Evolutionary conservation across 768 basidiomycete genomes (phyloP).

Genomic region (Phanerodontia chrysosporium): DNA sequence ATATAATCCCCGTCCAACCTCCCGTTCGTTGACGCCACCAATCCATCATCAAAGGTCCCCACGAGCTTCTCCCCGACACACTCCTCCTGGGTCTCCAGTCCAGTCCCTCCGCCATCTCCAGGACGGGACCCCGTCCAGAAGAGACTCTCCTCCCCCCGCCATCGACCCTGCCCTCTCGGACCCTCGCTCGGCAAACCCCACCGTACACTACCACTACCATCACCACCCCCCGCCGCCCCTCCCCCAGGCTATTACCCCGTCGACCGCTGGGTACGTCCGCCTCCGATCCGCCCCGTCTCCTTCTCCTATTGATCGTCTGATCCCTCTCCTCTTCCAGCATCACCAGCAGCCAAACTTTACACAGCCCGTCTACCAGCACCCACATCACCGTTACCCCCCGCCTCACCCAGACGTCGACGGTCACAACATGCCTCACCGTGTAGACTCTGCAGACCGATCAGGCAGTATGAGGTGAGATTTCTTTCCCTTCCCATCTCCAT

Average conservation of each 20-base stretch:
- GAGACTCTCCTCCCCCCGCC: neutral
- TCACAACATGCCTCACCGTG: constrained; percentile 50
- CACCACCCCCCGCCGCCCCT: constrained; percentile 1
- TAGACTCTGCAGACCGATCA: constrained; percentile 32
- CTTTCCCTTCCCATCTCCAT: constrained; percentile 25
- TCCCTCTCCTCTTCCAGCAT: neutral
- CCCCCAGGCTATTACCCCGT: constrained; percentile 3
- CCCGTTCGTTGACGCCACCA: constrained; percentile 3
- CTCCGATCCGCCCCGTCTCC: neutral
- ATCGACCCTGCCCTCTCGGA: neutral
- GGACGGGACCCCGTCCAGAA: neutral
- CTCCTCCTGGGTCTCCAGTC: constrained; percentile 5
- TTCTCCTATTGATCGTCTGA: neutral
- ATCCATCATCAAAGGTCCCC: constrained; percentile 10
- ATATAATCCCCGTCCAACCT: constrained; percentile 17
- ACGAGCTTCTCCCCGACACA: constrained; percentile 5
- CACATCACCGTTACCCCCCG: constrained; percentile 16
- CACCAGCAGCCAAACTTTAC: constrained; percentile 3
- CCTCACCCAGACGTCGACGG: constrained; percentile 18
- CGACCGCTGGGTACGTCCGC: constrained; percentile 10
- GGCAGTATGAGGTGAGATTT: constrained; percentile 28
- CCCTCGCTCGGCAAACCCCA: neutral
- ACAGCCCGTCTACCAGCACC: constrained; percentile 10
- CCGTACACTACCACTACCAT: constrained; percentile 1
- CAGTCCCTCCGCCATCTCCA: constrained; percentile 10